Evolutionary conservation across 768 basidiomycete genomes (phyloP).

Genomic region (Neoboletus brunneissimus): DNA sequence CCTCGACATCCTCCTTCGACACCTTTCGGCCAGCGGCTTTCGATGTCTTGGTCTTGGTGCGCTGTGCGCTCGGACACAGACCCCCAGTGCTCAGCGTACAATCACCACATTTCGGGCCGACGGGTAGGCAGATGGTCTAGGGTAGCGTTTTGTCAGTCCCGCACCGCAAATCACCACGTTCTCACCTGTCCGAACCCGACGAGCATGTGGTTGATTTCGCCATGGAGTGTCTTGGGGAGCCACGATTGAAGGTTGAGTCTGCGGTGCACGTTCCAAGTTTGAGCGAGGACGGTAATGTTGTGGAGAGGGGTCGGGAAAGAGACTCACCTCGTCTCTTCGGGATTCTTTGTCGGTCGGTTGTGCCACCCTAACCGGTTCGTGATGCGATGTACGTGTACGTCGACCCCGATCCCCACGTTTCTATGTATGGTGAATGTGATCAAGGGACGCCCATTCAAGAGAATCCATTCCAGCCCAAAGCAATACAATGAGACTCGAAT

Average conservation of each 20-base stretch:
- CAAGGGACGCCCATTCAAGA: neutral
- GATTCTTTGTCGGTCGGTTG: conserved; percentile 73
- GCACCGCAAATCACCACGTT: neutral
- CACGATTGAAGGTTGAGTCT: conserved; percentile 81
- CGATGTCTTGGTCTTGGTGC: conserved; percentile 19
- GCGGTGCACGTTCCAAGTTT: neutral
- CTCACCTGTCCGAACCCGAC: conserved; percentile 84
- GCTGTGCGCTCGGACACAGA: conserved; percentile 66
- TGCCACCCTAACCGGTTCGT: conserved; percentile 95
- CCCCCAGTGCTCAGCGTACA: conserved; percentile 55
- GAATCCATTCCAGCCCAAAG: no score
- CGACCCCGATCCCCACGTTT: conserved; percentile 90
- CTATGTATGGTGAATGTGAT: conserved; percentile 39
- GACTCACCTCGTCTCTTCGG: conserved; percentile 79
- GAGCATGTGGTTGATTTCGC: conserved; percentile 74
- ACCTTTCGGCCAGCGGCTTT: conserved; percentile 9
- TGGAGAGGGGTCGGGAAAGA: neutral
- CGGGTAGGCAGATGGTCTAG: conserved; percentile 66
- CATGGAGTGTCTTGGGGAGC: conserved; percentile 71
- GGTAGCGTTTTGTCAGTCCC: neutral
- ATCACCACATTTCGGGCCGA: conserved; percentile 59
- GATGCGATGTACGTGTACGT: conserved; percentile 94
- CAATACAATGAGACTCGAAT: neutral
- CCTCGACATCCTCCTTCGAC: neutral
- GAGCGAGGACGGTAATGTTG: no score